Evolutionary conservation across 2,329 filamentous ascomycete genomes (phyloP).

Genomic region (Endoconidiophora laricicola): DNA sequence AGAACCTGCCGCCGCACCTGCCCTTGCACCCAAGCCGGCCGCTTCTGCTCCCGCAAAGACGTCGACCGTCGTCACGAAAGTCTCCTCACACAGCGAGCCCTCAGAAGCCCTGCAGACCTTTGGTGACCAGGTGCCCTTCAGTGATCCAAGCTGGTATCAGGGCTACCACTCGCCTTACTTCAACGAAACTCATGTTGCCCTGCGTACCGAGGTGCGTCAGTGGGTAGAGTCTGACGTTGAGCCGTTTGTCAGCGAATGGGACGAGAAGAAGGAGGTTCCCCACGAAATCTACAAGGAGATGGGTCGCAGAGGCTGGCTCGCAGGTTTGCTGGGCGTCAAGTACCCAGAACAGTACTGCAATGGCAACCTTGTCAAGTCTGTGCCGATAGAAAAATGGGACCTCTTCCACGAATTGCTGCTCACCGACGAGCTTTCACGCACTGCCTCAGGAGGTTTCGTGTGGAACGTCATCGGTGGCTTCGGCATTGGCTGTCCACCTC

Average conservation of each 20-base stretch:
- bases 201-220: slow-evolving; percentile 77
- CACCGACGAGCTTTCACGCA: slow-evolving; percentile 83
- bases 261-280: slow-evolving; percentile 83
- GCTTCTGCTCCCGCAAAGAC: slow-evolving; percentile 21
- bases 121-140: slow-evolving; percentile 76
- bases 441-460: slow-evolving; percentile 79
- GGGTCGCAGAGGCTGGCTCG: slow-evolving; percentile 81
- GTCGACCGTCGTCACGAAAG: slow-evolving; percentile 15
- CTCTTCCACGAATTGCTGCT: slow-evolving; percentile 94
- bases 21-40: slow-evolving; percentile 31
- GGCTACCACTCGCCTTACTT: slow-evolving; percentile 91
- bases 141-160: slow-evolving; percentile 89
- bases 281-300: slow-evolving; percentile 86
- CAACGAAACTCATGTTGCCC: slow-evolving; percentile 82
- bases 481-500: slow-evolving; percentile 80
- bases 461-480: slow-evolving; percentile 97
- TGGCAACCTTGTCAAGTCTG: slow-evolving; percentile 53
- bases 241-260: slow-evolving; percentile 88
- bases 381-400: slow-evolving; percentile 83
- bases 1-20: slow-evolving; percentile 36
- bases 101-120: slow-evolving; percentile 51
- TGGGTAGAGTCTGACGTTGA: slow-evolving; percentile 86
- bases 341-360: slow-evolving; percentile 63
- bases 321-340: slow-evolving; percentile 72
- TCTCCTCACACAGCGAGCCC: slow-evolving; percentile 26